Percentiles rank a stretch among this genome's conserved stretches.
These are phyloP conservation scores for Berberis vulgaris DNA, from an alignment of 164 flowering plant species.

Conservation along the genomic window DNA sequence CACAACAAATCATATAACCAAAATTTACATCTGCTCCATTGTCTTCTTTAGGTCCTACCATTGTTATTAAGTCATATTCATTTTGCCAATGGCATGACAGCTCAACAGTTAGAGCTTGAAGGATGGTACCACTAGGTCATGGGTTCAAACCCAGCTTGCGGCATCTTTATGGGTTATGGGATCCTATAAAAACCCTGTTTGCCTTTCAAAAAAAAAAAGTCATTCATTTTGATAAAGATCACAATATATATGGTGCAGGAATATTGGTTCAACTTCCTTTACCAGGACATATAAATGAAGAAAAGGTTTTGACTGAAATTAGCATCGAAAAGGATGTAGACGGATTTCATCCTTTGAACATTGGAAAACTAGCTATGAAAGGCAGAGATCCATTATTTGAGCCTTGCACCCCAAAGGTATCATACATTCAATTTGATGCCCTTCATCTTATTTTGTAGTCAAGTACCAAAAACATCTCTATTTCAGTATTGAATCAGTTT, in stretches of 20 bases:
- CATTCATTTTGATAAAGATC: constrained; percentile 6
- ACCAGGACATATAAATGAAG: constrained; percentile 89
- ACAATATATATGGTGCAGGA: constrained; percentile 30
- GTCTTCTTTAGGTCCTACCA: neutral
- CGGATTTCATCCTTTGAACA: constrained; percentile 95
- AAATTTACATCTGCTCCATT: neutral
- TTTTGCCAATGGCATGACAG: too few species aligned
- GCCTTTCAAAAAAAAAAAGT: too few species aligned
- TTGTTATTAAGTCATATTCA: too few species aligned
- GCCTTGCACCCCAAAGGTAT: constrained; percentile 93
- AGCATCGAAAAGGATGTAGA: constrained; percentile 94
- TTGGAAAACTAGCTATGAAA: constrained; percentile 97
- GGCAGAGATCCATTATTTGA: constrained; percentile 87
- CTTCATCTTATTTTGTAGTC: neutral
- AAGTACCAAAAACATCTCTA: neutral
- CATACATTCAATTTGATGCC: neutral
- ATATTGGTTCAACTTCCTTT: constrained; percentile 91
- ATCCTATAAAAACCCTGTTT: too few species aligned
- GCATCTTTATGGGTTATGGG: too few species aligned
- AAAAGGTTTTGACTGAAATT: constrained; percentile 69
- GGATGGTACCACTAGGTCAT: too few species aligned
- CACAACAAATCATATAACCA: too few species aligned
- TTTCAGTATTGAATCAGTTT: neutral
- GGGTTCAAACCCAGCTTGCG: too few species aligned
- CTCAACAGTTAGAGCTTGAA: too few species aligned